Evolutionary conservation across 306 rosid genomes (phyloP), one percentile per base, ranked within the genome.

Genomic region (Glycine latifolia): DNA sequence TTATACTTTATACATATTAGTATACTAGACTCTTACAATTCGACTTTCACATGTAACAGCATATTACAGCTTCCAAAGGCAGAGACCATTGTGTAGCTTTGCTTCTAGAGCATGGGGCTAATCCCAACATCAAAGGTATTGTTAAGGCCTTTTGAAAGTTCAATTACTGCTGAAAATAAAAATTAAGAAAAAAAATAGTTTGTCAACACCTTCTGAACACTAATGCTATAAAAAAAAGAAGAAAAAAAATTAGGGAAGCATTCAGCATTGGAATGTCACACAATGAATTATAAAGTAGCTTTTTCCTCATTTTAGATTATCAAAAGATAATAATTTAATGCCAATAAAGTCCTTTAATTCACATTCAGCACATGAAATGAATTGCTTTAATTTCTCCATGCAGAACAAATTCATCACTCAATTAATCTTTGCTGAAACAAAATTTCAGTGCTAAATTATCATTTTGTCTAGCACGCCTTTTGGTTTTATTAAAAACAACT

Each of bases 51-150:
- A 26, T 86, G 76, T 41, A 52, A 79, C 87, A 92, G 97, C 91
- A 92, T 79, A 75, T 88, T 77, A 89, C 97, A 58, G 94, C 92
- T 83, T 84, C 86, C 14, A 87, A 82, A 59, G 97, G 97, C 47
- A 74, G 31, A 67, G 55, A 83, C 31, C 83, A 83, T 52, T 90
- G 94, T 82, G 89, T 79, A 59, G 46, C 37, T 77, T 78, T 89
- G 26, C 97, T 92, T 71, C 41, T 90, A 6, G 89, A 89, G 77
- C 69, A 79, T 79, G 92, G 92, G 3, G 89, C 90, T 13, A 83
- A 87, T 83, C 89, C 94, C n/a, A 90, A 89, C 81, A 65, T 55
- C 44, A 79, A 55, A 89, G 97, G 97, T 92, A 86, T 1, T 26
- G 1, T 41, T 54, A 20, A 15, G 26, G 13, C 1, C 46, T 75